Evolutionary conservation across 2,329 filamentous ascomycete genomes (phyloP), one percentile per base, ranked within the genome.

Genomic region (Cladosporium cucumerinum): DNA sequence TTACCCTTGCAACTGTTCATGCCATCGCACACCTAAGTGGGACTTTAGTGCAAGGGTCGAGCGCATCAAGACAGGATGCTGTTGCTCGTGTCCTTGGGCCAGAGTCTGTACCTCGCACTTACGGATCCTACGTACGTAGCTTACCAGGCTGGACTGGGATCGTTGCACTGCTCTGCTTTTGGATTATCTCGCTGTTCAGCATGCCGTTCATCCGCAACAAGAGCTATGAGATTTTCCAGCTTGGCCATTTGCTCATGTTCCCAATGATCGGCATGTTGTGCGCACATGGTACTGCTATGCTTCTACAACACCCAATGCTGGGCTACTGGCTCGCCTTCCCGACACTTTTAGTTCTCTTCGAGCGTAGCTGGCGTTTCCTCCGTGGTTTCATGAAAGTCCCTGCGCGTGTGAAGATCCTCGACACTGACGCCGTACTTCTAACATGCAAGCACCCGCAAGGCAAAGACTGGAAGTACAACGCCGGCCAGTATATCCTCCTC

Each of bases 401-500:
- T 2, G 84, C 83, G 0, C 79, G 77, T 4, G 71, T 85, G 21
- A 77, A 81, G 52, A 70, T 85, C 1, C 74, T 86, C 2, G 84
- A 86, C 67, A 76, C 78, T 0, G 83, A 86, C 54, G 85, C 84
- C 0, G 80, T 86, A 1, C 77, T 79, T 26, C 78, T 87, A 26
- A 81, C 79, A 0, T 79, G 80, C 3, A 76, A 79, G 4, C 82
- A 84, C 7, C 84, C 82, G 0, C 78, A 77, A 28, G 78, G 80
- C 61, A 75, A 81, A 1, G 74, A 83, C 3, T 85, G 82, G 83
- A 78, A 77, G 46, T 86, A 85, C 70, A 79, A 81, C 61, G 84
- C 84, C n/a, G 84, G 84, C 0, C 84, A 86, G 70, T 86, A 86
- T 65, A 79, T 87, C 16, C 82, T 87, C 54, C 75, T 86, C 0